Evolutionary conservation across 2,329 filamentous ascomycete genomes (phyloP).

Genomic region (Venturia aucupariae): DNA sequence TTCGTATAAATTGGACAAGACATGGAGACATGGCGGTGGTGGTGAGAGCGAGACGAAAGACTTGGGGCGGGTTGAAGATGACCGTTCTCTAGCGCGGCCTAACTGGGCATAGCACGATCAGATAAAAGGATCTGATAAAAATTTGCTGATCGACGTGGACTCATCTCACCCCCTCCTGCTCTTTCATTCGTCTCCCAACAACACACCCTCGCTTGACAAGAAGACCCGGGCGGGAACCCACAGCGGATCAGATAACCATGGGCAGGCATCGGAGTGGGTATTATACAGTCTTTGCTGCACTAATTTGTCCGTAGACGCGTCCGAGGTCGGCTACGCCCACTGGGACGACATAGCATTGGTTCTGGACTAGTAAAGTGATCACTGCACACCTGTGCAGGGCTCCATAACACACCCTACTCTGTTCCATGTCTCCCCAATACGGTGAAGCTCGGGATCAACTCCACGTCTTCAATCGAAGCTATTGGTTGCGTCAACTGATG

Average conservation of each 20-base stretch:
- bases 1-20: background rate
- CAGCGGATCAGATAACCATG: conserved; percentile 3
- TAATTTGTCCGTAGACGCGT: background rate
- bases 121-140: background rate
- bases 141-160: background rate
- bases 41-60: background rate
- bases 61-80: background rate
- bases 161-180: background rate
- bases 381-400: background rate
- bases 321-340: background rate
- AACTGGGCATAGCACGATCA: background rate
- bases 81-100: background rate
- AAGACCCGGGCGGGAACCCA: background rate
- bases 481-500: background rate
- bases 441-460: background rate
- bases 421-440: background rate
- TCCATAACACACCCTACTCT: background rate
- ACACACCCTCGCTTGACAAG: background rate
- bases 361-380: background rate
- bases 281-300: background rate
- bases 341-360: background rate
- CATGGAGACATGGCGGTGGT: background rate
- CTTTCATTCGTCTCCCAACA: background rate
- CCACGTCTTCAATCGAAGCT: background rate
- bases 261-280: conserved; percentile 4